Conservation (phyloP, 1,284 basidiomycete genomes). For the Sporisorium graminicola region DNA sequence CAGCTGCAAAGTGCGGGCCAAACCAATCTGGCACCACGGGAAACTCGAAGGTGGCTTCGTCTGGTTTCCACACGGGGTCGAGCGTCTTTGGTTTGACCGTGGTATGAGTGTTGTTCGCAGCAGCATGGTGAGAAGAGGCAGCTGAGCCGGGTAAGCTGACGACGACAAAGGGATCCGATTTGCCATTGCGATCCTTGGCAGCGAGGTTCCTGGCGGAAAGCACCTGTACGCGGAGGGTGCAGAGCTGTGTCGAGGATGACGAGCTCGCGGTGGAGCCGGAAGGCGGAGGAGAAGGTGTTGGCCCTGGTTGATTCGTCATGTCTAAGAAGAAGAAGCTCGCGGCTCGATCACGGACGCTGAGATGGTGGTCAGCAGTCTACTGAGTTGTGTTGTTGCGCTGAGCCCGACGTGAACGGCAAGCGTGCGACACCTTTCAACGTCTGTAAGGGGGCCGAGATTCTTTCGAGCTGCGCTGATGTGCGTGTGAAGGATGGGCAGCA, state of each 20-base stretch:
- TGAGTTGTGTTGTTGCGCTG: too few relatives aligned
- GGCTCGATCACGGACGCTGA: not conserved
- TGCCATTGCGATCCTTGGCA: constrained; percentile 73
- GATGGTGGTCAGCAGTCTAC: not conserved
- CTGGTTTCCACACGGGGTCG: constrained; percentile 78
- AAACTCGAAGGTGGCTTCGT: constrained; percentile 57
- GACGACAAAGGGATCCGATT: constrained; percentile 67
- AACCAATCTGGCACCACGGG: constrained; percentile 57
- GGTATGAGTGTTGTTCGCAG: constrained; percentile 78
- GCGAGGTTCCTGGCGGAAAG: constrained; percentile 71
- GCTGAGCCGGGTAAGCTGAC: constrained; percentile 60
- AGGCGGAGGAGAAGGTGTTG: constrained; percentile 15
- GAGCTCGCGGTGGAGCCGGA: constrained; percentile 8
- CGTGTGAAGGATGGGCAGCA: not conserved
- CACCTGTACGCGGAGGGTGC: constrained; percentile 65
- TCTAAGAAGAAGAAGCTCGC: too few relatives aligned
- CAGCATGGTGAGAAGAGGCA: constrained; percentile 19
- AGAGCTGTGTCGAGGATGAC: constrained; percentile 23
- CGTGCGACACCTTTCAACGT: too few relatives aligned
- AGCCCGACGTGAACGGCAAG: not conserved
- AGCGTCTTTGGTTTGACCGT: constrained; percentile 82
- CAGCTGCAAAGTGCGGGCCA: constrained; percentile 73
- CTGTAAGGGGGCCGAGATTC: not conserved
- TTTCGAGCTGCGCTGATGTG: not conserved
- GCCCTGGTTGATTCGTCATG: constrained; percentile 5